phyloP scores from a whole-genome alignment of 257 asterid species.

The Solanum chilense region DNA sequence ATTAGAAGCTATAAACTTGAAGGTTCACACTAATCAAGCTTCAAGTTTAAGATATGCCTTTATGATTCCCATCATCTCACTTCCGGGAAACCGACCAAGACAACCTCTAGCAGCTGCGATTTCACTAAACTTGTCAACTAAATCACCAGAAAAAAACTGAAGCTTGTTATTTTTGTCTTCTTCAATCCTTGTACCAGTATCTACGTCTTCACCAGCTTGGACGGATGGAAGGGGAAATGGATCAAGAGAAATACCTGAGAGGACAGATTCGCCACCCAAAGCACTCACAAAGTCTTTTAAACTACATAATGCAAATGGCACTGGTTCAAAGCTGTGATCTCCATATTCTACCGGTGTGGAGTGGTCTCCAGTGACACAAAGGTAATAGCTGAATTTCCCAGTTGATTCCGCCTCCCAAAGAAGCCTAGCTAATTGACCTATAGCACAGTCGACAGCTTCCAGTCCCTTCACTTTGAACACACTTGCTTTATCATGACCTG shows the following conservation, averaged over 20 bases:
- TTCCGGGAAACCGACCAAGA: slow-evolving; percentile 82
- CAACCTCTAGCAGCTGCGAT: slow-evolving; percentile 77
- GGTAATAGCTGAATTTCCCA: slow-evolving; percentile 52
- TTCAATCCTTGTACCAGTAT: slow-evolving; percentile 5
- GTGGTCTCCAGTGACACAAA: slow-evolving; percentile 91
- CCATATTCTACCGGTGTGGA: slow-evolving; percentile 98
- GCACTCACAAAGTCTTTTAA: slow-evolving; percentile 72
- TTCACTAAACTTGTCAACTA: slow-evolving; percentile 59
- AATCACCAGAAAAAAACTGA: slow-evolving; percentile 49
- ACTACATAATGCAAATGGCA: slow-evolving; percentile 76
- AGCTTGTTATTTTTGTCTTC: slow-evolving; percentile 20
- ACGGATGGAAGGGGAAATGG: slow-evolving; percentile 78
- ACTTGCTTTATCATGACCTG: slow-evolving; percentile 96
- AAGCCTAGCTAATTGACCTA: slow-evolving; percentile 79
- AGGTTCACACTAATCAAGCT: background rate
- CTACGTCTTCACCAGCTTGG: slow-evolving; percentile 27
- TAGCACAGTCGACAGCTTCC: slow-evolving; percentile 90
- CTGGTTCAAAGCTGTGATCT: slow-evolving; percentile 99
- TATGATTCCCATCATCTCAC: slow-evolving; percentile 91
- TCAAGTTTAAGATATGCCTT: slow-evolving; percentile 48
- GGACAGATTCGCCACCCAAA: slow-evolving; percentile 53
- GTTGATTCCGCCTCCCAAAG: slow-evolving; percentile 74
- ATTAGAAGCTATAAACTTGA: background rate
- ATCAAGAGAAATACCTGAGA: slow-evolving; percentile 56
- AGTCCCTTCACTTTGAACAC: slow-evolving; percentile 83